Evolutionary conservation across 148 eudicot species (phyloP).

Genomic region (Suaeda aralocaspica): DNA sequence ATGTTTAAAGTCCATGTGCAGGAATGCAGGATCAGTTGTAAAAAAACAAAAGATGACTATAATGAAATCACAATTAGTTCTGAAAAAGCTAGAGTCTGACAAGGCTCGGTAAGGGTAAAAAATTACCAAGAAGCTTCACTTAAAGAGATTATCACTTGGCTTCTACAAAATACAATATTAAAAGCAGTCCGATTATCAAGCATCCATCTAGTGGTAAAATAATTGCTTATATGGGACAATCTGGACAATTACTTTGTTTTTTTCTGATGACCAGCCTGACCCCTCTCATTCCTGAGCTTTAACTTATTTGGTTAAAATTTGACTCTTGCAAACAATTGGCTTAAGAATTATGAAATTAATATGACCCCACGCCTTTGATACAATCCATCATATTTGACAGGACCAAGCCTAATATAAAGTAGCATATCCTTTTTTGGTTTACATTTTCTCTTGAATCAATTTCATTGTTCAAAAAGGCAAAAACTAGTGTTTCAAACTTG

Average conservation of each 20-base stretch:
- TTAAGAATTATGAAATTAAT: not conserved
- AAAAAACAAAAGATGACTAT: not conserved
- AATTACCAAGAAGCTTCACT: not conserved
- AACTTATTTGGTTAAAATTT: not conserved
- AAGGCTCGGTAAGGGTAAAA: not conserved
- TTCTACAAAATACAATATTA: not conserved
- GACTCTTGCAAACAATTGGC: not conserved
- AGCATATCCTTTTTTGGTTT: too few species aligned
- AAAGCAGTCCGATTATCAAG: not conserved
- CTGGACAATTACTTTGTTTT: too few species aligned
- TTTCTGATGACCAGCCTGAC: too few species aligned
- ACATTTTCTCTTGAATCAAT: not conserved
- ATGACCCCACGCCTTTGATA: not conserved
- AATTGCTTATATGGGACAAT: not conserved
- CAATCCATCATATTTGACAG: too few species aligned
- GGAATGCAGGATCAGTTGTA: not conserved
- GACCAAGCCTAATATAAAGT: too few species aligned
- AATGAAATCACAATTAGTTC: too few species aligned
- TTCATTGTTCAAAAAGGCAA: constrained; percentile 3
- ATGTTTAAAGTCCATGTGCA: not conserved
- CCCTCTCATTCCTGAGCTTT: not conserved
- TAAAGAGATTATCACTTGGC: not conserved
- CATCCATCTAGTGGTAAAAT: not conserved
- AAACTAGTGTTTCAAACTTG: not conserved
- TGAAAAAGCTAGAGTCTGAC: too few species aligned